Evolutionary conservation across 495 filamentous ascomycete species (phyloP).

Genomic region (Trichoderma parareesei): DNA sequence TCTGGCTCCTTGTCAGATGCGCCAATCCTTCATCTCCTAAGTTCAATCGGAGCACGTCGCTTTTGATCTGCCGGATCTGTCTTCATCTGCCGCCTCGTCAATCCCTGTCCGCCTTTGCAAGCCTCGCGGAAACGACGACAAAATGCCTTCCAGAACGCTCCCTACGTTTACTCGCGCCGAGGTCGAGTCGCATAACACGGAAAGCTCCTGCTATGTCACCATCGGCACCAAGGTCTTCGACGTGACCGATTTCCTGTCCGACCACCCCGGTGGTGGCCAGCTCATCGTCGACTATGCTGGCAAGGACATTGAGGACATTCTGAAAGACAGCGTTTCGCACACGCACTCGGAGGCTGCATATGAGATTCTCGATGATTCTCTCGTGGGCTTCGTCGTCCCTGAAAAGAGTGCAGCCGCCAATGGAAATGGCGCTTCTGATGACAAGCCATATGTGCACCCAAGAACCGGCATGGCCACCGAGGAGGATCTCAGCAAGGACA

Average conservation of each 20-base stretch:
- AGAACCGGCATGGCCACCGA: conserved; percentile 76
- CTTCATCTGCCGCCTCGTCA: background rate
- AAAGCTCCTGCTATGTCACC: conserved; percentile 87
- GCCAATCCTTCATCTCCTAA: background rate
- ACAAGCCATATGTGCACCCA: conserved; percentile 44
- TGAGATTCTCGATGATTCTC: conserved; percentile 71
- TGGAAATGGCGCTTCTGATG: conserved; percentile 20
- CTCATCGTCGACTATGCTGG: conserved; percentile 85
- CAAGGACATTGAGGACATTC: conserved; percentile 74
- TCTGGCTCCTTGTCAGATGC: background rate
- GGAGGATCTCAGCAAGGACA: conserved; percentile 80
- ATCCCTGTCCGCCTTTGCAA: background rate
- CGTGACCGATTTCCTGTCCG: conserved; percentile 77
- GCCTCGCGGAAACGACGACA: conserved; percentile 13
- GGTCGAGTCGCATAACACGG: conserved; percentile 69
- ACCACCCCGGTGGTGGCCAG: conserved; percentile 87
- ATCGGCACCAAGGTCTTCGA: conserved; percentile 88
- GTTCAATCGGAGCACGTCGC: background rate
- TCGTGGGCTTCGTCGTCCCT: conserved; percentile 68
- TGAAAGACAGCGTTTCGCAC: conserved; percentile 80
- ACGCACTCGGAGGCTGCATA: conserved; percentile 83
- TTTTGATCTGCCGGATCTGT: background rate
- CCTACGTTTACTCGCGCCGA: conserved; percentile 73
- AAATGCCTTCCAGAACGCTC: conserved; percentile 50
- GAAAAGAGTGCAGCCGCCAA: conserved; percentile 30